Base-by-base conservation (phyloP, 768 basidiomycete species). In the Boletellus sp. region DNA sequence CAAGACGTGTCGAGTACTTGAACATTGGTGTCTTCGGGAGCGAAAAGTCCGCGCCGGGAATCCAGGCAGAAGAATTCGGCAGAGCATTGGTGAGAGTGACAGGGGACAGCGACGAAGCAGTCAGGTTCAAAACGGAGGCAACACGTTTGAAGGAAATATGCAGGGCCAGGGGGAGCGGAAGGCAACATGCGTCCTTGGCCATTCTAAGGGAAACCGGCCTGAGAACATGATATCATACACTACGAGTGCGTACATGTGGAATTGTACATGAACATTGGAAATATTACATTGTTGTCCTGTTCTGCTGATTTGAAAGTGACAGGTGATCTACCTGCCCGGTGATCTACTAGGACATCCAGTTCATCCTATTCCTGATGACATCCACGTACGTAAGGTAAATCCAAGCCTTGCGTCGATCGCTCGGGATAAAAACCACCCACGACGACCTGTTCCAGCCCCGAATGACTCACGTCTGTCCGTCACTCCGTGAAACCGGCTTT, bases 1-100 rank as follows among this genome's bases (percentile, higher is more conserved):
- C 40, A 10, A 20, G 15, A 3, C 46, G 45, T 15, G 43, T 33
- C 0, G 52, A 58, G n/a, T 45, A 20, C 31, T 20, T 46, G 39
- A 48, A 45, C 34, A 40, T 44, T 7, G 49, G 43, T 28, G 16
- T 58, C 13, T 58, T 48, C 24, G 48, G 33, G 15, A 57, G 11
- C n/a, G 24, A 35, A 47, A 22, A 13, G 0, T 31, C 24, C 17
- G 45, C 47, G 4, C 53, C 52, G 3, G 34, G 13, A 9, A 49
- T 46, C 19, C 23, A 20, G 9, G 50, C 38, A 24, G 41, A 46
- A 13, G 53, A 51, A 20, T 37, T 50, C 2, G 43, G 51, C 3
- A 28, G n/a, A 20, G 56, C 48, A 6, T 23, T 54, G 32, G 33
- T 58, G 32, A 33, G 32, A 9, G 34, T 51, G 5, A 40, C 45